Percentiles rank a stretch among this genome's conserved stretches.
Conservation (phyloP, 768 basidiomycete species). For the Strobilomyces dryophilus region DNA sequence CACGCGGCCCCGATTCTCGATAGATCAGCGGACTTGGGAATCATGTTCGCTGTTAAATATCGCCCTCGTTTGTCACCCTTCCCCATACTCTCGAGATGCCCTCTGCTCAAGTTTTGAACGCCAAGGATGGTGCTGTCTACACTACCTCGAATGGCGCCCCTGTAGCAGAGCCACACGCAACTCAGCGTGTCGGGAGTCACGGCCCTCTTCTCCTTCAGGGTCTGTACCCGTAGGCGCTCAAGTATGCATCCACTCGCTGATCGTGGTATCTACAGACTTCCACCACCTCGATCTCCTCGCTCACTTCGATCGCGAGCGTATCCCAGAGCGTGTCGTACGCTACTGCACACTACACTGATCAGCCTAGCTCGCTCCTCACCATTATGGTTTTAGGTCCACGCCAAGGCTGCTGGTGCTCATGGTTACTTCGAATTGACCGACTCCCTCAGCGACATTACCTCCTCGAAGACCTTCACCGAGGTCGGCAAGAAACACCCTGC, state of each 20-base stretch:
- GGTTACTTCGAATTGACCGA: conserved; percentile 91
- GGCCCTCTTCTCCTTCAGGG: conserved; percentile 92
- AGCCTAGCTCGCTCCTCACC: conserved; percentile 18
- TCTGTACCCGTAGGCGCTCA: conserved; percentile 27
- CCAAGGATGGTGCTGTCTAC: conserved; percentile 61
- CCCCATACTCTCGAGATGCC: conserved; percentile 45
- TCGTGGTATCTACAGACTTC: conserved; percentile 53
- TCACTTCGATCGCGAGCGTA: conserved; percentile 93
- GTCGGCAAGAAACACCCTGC: conserved; percentile 65
- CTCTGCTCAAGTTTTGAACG: conserved; percentile 51
- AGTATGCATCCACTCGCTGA: conserved; percentile 9
- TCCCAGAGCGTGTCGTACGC: conserved; percentile 88
- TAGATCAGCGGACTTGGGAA: conserved; percentile 27
- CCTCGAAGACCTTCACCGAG: conserved; percentile 59
- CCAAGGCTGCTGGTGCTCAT: conserved; percentile 90
- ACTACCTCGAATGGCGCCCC: conserved; percentile 86
- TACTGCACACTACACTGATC: not conserved
- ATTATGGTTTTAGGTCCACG: conserved; percentile 61
- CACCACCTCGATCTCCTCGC: conserved; percentile 86
- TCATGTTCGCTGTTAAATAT: conserved; percentile 5
- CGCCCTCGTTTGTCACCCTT: not conserved
- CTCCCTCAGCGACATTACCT: conserved; percentile 77
- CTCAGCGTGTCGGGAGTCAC: conserved; percentile 65
- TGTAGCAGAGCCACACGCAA: conserved; percentile 69
- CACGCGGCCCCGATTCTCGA: not conserved